These are phyloP conservation scores for Podospora pseudopauciseta DNA, from an alignment of 495 filamentous ascomycete genomes.

Conservation along the genomic window DNA sequence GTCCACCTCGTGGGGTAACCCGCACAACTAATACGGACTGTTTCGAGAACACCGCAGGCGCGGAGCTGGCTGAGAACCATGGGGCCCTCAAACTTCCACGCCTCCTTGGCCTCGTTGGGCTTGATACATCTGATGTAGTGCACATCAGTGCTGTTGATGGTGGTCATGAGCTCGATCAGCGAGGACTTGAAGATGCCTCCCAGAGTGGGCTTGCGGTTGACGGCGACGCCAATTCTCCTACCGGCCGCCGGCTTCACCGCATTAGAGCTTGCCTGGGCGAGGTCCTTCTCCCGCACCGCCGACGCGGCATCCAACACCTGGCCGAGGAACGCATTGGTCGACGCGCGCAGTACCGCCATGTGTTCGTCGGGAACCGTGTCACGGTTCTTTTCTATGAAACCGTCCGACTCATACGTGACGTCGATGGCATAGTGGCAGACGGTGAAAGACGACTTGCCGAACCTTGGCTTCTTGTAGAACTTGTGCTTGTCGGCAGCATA, in stretches of 20 bases:
- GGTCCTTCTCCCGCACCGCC: slow-evolving; percentile 84
- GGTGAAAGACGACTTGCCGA: slow-evolving; percentile 96
- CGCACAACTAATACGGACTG: slow-evolving; percentile 94
- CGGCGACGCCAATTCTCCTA: slow-evolving; percentile 82
- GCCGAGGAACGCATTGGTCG: slow-evolving; percentile 79
- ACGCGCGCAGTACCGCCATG: slow-evolving; percentile 81
- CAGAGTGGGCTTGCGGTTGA: slow-evolving; percentile 93
- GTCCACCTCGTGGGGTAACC: slow-evolving; percentile 98
- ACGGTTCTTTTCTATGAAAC: slow-evolving; percentile 99
- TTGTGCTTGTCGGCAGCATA: slow-evolving; percentile 88
- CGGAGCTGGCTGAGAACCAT: slow-evolving; percentile 98
- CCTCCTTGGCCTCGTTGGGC: slow-evolving; percentile 92
- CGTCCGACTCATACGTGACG: slow-evolving; percentile 99
- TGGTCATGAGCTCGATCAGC: slow-evolving; percentile 95
- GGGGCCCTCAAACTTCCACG: slow-evolving; percentile 98
- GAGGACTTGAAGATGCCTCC: slow-evolving; percentile 99
- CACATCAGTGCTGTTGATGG: slow-evolving; percentile 95
- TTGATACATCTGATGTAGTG: slow-evolving; percentile 99
- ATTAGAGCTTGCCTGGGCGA: slow-evolving; percentile 61
- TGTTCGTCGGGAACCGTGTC: slow-evolving; percentile 99
- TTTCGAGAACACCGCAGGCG: slow-evolving; percentile 98
- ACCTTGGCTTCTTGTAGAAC: slow-evolving; percentile 97
- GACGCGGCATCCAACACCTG: slow-evolving; percentile 83
- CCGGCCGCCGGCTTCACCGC: slow-evolving; percentile 68
- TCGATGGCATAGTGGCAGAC: slow-evolving; percentile 99